A percentile compares a stretch with the other conserved stretches of the same genome.
These are phyloP conservation scores for Phytophthora agathidicida DNA, from an alignment of 352 stramenopile genomes.

Conservation along the genomic window DNA sequence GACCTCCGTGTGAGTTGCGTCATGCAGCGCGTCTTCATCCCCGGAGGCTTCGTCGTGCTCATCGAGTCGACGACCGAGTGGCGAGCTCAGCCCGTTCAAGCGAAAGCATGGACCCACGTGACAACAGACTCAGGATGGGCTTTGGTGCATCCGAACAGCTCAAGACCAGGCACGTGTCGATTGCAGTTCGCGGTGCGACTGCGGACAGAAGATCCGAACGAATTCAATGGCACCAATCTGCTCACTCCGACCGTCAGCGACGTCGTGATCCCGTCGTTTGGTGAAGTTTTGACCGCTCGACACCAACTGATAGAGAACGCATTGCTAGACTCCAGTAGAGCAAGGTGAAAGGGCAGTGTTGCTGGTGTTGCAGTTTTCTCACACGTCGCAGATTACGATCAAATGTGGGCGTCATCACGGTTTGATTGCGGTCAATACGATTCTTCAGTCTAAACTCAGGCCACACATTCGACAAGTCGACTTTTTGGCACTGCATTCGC, in stretches of 20 bases:
- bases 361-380: not conserved
- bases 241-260: conserved; percentile 19
- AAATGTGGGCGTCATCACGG: conserved; percentile 1
- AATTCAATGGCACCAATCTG: conserved; percentile 7
- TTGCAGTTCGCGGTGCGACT: conserved; percentile 12
- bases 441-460: not conserved
- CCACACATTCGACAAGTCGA: conserved; percentile 9
- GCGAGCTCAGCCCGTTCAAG: not conserved
- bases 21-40: conserved; percentile 17
- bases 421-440: conserved; percentile 8
- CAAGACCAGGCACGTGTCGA: conserved; percentile 5
- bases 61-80: conserved; percentile 25
- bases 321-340: conserved; percentile 24
- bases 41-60: conserved; percentile 10
- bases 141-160: conserved; percentile 7
- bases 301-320: conserved; percentile 27
- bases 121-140: conserved; percentile 22
- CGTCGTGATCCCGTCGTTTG: conserved; percentile 20
- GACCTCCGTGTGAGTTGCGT: conserved; percentile 4
- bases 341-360: not conserved
- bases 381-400: conserved; percentile 16
- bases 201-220: not conserved
- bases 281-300: conserved; percentile 1
- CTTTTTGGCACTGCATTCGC: conserved; percentile 18
- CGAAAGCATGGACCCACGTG: conserved; percentile 14